A percentile compares a stretch with the other conserved stretches of the same genome.
Evolutionary conservation across 176 grass and related monocot species (phyloP).

Genomic region (Microstegium vimineum): DNA sequence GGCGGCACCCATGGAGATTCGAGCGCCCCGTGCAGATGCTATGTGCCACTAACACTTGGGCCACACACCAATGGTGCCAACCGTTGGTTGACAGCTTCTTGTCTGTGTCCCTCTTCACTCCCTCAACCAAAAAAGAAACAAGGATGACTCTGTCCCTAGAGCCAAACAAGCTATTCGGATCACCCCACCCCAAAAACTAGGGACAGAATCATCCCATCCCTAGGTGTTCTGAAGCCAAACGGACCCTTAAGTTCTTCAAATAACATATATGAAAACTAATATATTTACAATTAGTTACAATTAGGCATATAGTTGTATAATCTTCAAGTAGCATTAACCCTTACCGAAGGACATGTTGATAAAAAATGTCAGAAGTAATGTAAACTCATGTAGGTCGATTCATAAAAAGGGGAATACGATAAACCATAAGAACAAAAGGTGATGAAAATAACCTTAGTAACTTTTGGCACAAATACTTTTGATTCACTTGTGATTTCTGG

Average conservation of each 20-base stretch:
- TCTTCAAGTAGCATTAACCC: neutral
- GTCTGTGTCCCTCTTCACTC: neutral
- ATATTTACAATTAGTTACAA: neutral
- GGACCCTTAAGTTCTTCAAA: neutral
- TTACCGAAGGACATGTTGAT: neutral
- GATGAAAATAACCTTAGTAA: slow-evolving; percentile 60
- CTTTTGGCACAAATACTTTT: slow-evolving; percentile 28
- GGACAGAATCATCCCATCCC: neutral
- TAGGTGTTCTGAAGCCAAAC: neutral
- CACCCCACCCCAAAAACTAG: neutral
- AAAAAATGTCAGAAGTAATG: neutral
- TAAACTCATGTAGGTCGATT: neutral
- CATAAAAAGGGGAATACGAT: neutral
- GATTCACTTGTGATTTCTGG: too few relatives aligned
- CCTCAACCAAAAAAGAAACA: neutral
- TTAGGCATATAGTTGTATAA: neutral
- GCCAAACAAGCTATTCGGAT: neutral
- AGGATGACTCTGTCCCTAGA: neutral
- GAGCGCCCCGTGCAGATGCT: neutral
- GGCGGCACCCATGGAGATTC: too few relatives aligned
- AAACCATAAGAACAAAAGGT: slow-evolving; percentile 21
- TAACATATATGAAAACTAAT: neutral
- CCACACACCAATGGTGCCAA: neutral
- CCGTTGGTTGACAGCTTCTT: too few relatives aligned
- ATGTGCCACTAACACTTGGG: neutral